A percentile compares a stretch with the other conserved stretches of the same genome.
Conservation (phyloP, 768 basidiomycete genomes). For the Gyrodon lividus region DNA sequence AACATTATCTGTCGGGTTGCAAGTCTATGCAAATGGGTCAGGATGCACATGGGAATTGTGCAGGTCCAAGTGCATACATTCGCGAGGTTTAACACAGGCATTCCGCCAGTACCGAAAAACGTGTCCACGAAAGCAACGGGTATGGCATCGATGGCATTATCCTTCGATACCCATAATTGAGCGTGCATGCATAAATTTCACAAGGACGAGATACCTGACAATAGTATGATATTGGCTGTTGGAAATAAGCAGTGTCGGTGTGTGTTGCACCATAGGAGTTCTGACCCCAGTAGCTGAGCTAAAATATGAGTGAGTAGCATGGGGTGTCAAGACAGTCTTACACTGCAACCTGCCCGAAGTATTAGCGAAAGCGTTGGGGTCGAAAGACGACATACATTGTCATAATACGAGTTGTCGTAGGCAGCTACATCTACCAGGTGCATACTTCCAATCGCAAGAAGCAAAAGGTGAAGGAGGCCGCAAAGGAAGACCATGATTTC, state of each 20-base stretch:
- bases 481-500: conserved; percentile 11
- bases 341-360: conserved; percentile 50
- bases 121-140: conserved; percentile 67
- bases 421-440: conserved; percentile 30
- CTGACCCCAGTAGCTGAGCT: conserved; percentile 68
- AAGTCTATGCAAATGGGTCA: conserved; percentile 32
- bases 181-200: background rate
- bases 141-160: conserved; percentile 65
- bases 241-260: conserved; percentile 51
- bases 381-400: conserved; percentile 50
- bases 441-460: conserved; percentile 3
- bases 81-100: conserved; percentile 66
- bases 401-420: conserved; percentile 57
- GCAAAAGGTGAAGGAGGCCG: background rate
- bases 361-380: conserved; percentile 2
- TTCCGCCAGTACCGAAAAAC: conserved; percentile 62
- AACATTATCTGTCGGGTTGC: conserved; percentile 39
- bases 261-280: conserved; percentile 68
- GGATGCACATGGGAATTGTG: background rate
- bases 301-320: background rate
- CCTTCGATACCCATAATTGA: conserved; percentile 35
- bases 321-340: conserved; percentile 27
- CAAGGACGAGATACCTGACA: conserved; percentile 45
- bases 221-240: conserved; percentile 62
- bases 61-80: conserved; percentile 42